Evolutionary conservation across 2,329 filamentous ascomycete species (phyloP).

Genomic region (Coniella vitis): DNA sequence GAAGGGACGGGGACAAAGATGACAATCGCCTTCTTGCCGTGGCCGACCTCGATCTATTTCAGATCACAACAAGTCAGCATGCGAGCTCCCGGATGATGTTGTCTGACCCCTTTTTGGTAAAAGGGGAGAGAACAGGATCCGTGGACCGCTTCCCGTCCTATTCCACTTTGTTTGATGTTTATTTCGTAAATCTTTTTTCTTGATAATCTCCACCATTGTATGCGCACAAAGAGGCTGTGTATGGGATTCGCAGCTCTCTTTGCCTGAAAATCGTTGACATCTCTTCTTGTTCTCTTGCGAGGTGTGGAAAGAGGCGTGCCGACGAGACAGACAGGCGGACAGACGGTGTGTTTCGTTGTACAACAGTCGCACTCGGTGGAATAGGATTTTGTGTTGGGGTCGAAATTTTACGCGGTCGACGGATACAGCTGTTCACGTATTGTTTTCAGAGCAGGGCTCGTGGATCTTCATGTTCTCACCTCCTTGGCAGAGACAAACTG

Average conservation of each 20-base stretch:
- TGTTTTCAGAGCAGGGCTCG: neutral
- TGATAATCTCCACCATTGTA: neutral
- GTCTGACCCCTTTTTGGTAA: conserved; percentile 13
- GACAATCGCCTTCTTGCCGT: conserved; percentile 99
- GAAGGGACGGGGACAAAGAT: conserved; percentile 99
- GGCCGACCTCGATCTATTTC: conserved; percentile 96
- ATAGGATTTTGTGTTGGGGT: conserved; percentile 32
- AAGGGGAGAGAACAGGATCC: conserved; percentile 34
- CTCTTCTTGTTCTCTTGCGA: neutral
- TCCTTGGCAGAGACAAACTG: conserved; percentile 98
- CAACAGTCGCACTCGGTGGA: conserved; percentile 28
- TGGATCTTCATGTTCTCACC: conserved; percentile 60
- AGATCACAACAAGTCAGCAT: conserved; percentile 64
- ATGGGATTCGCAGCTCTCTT: neutral
- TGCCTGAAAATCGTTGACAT: neutral
- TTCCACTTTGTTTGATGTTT: conserved; percentile 37
- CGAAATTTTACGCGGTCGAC: conserved; percentile 8
- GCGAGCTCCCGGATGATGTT: conserved; percentile 60
- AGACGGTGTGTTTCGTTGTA: conserved; percentile 8
- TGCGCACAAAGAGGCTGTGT: neutral
- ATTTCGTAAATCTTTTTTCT: conserved; percentile 4
- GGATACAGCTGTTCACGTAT: neutral
- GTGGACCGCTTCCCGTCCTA: conserved; percentile 73
- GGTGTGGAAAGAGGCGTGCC: neutral
- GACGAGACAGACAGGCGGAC: conserved; percentile 6